Percentiles rank a stretch among this genome's conserved stretches.
phyloP scores from a whole-genome alignment of 2,329 filamentous ascomycete species.

The Fusarium bulbicola region DNA sequence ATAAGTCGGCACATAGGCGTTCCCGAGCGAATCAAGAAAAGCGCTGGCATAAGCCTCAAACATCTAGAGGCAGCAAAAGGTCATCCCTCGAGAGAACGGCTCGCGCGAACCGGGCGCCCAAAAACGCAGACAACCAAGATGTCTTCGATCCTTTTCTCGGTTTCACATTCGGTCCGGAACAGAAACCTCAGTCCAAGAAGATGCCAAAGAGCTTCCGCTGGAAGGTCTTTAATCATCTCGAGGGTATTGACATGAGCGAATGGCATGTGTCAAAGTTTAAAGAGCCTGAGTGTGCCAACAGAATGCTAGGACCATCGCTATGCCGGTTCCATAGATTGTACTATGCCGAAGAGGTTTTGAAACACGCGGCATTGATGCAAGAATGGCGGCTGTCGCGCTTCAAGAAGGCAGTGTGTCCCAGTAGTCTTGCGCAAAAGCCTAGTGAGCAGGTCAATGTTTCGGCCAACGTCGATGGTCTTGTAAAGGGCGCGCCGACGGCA shows the following conservation, averaged over 20 bases:
- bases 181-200: not conserved
- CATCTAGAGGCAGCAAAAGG: not conserved
- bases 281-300: conserved; percentile 44
- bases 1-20: not conserved
- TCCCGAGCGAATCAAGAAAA: not conserved
- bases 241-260: conserved; percentile 31
- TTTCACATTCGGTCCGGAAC: not conserved
- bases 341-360: conserved; percentile 39
- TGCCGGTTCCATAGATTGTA: conserved; percentile 49
- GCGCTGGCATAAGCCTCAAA: not conserved
- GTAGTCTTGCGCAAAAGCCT: conserved; percentile 39
- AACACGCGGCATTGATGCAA: conserved; percentile 35
- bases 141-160: conserved; percentile 35
- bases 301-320: conserved; percentile 46
- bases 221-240: conserved; percentile 28
- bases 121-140: not conserved
- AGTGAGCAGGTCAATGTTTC: conserved; percentile 23
- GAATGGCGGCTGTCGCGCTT: conserved; percentile 41
- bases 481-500: conserved; percentile 9
- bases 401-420: conserved; percentile 43
- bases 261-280: conserved; percentile 17
- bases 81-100: not conserved
- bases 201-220: conserved; percentile 26
- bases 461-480: conserved; percentile 27
- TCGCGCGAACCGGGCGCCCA: not conserved